phyloP scores from a whole-genome alignment of 176 grass and related monocot genomes.

The Oryza glaberrima region DNA sequence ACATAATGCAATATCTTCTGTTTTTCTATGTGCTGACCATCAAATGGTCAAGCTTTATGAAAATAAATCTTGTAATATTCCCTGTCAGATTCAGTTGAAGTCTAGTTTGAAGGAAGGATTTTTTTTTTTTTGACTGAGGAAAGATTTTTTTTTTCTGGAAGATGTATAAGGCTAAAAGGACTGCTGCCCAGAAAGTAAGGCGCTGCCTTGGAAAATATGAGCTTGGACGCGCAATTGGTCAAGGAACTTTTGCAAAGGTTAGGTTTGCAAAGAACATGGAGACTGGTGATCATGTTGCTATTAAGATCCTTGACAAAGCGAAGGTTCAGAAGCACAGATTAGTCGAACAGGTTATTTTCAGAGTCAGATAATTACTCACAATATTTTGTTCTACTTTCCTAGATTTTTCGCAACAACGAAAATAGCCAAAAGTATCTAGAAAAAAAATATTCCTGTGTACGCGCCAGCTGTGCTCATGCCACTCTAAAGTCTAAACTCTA shows the following conservation, averaged over 20 bases:
- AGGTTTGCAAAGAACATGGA: slow-evolving; percentile 88
- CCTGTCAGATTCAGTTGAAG: neutral
- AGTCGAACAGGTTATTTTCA: slow-evolving; percentile 77
- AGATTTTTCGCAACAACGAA: neutral
- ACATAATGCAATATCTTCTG: neutral
- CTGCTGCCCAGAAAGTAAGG: slow-evolving; percentile 76
- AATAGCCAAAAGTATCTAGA: neutral
- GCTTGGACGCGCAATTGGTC: slow-evolving; percentile 84
- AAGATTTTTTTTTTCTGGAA: neutral
- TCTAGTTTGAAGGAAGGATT: neutral
- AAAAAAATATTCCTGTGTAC: neutral
- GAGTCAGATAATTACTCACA: slow-evolving; percentile 14
- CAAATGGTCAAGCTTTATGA: neutral
- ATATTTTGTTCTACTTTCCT: neutral
- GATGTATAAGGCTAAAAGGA: slow-evolving; percentile 72
- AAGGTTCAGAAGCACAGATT: slow-evolving; percentile 88
- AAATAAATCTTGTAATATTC: neutral
- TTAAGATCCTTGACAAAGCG: slow-evolving; percentile 97
- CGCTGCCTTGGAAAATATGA: slow-evolving; percentile 91
- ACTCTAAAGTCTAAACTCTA: slow-evolving; percentile 37
- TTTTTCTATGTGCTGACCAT: neutral
- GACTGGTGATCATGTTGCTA: slow-evolving; percentile 76
- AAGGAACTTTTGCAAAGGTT: slow-evolving; percentile 95
- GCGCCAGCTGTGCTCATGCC: slow-evolving; percentile 8
- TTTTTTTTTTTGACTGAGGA: neutral